phyloP scores from a whole-genome alignment of 1,284 basidiomycete species.

The Ustilago trichophora region DNA sequence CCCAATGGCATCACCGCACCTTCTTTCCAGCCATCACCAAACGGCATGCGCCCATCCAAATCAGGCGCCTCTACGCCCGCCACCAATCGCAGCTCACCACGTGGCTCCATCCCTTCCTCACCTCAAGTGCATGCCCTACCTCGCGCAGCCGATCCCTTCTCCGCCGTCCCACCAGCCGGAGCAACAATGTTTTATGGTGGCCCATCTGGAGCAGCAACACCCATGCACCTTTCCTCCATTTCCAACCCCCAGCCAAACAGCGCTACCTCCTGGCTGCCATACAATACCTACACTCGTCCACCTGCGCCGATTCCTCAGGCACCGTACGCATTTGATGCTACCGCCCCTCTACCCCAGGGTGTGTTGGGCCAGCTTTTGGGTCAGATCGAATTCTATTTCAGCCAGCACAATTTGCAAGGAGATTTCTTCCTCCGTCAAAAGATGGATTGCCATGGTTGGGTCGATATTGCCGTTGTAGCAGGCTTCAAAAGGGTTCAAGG shows the following conservation, averaged over 20 bases:
- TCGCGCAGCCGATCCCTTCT: neutral
- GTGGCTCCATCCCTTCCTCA: slow-evolving; percentile 12
- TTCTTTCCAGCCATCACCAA: neutral
- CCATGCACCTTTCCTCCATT: slow-evolving; percentile 1
- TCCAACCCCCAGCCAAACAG: neutral
- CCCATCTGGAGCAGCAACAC: slow-evolving; percentile 15
- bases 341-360: slow-evolving; percentile 18
- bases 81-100: slow-evolving; percentile 19
- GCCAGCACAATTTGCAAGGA: slow-evolving; percentile 51
- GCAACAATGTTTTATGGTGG: slow-evolving; percentile 9
- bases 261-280: slow-evolving; percentile 12
- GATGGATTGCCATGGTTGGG: slow-evolving; percentile 61
- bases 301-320: neutral
- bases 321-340: slow-evolving; percentile 9
- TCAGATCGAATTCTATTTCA: slow-evolving; percentile 65
- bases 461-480: slow-evolving; percentile 45
- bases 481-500: slow-evolving; percentile 54
- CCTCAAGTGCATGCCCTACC: slow-evolving; percentile 15
- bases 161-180: neutral
- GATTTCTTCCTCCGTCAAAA: slow-evolving; percentile 59
- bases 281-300: slow-evolving; percentile 1
- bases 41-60: neutral
- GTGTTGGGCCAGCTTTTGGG: slow-evolving; percentile 40
- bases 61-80: slow-evolving; percentile 4
- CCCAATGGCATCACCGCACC: no score